Base-by-base conservation (phyloP, 2,329 filamentous ascomycete genomes). In the Hymenoscyphus scutula region DNA sequence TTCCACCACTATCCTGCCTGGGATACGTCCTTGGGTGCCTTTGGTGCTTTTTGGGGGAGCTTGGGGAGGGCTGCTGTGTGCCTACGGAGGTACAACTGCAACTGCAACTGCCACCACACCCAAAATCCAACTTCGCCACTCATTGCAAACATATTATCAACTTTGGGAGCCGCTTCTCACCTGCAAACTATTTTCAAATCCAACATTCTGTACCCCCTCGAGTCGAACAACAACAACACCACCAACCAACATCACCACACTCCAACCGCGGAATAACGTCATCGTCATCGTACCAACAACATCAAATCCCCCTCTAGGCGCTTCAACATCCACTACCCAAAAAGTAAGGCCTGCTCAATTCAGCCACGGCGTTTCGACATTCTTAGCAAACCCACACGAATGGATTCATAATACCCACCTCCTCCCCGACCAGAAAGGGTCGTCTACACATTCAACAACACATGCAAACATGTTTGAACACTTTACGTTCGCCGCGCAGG, bases 391-490 rank as follows among this genome's bases (percentile, higher is more conserved):
- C 53, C n/a, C 51, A n/a, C 13, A 13, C 58, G 59, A 57, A 61
- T 56, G 53, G 38, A 56, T 61, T 61, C 38, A 61, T 61, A 56
- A 57, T 27, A 29, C 19, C 53, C 11, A 27, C 32, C 10, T 23
- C 13, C 19, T 53, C 54, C 59, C 29, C 29, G 27, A 38, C 38
- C 19, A 30, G 23, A 37, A 8, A 8, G 10, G 27, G 25, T n/a
- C 25, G n/a, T 45, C 5, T 15, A 30, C 15, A 23, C 25, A 17
- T 45, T 13, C 41, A 37, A 45, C 38, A 45, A 19, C 60, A 68
- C 30, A 70, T 70, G 65, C 69, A 68, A 67, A 29, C 32, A 72
- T 72, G 70, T 72, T 72, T 58, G 69, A 72, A 37, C 60, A 69
- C 53, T 72, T 71, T 38, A 69, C 66, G 1, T 72, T 72, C 60